Base-by-base conservation (phyloP, 208 protist species). In the Novymonas esmeraldas region DNA sequence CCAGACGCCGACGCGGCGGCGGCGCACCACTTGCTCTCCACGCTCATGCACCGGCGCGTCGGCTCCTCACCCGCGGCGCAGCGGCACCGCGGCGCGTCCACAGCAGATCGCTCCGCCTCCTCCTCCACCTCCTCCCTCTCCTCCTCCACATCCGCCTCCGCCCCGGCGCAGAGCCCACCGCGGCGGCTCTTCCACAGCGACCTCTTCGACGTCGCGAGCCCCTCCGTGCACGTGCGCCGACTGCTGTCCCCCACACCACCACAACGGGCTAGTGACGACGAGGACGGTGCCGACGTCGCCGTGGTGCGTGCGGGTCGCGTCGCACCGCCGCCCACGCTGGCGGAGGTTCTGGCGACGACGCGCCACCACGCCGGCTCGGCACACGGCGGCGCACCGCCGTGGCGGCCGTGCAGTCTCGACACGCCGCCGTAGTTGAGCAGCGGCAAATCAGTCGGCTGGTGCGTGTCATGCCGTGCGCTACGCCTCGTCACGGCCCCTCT, bases 181-280 rank as follows among this genome's bases (percentile, higher is more conserved):
- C 26, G 56, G n/a, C 56, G 26, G 22, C 36, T 61, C 24, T 62
- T 67, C 22, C 59, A 38, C 18, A 73, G 42, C 36, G 50, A n/a
- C 3, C 44, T 73, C 29, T 66, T 73, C 18, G 34, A 51, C 33
- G 9, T 14, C 11, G 18, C 9, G 10, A 6, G 56, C 18, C 56
- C 6, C 6, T 34, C 39, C 14, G 33, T 46, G 24, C 14, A 5
- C 11, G n/a, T 16, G 6, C 39, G 41, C 0, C 57, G 54, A 39
- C 33, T 73, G 38, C 11, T 51, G 0, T 65, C 50, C 28, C 57
- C 66, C 14, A 60, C 57, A 16, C 49, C 49, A 13, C 49, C 22
- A 1, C 57, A 42, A 41, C 34, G 33, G 24, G 7, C 10, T 1
- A n/a, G 26, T 22, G 56, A 24, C 6, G 20, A 18, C 20, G 14